Conservation (phyloP, 228 moss, liverwort and hornwort genomes). For the Sphagnum magellanicum region DNA sequence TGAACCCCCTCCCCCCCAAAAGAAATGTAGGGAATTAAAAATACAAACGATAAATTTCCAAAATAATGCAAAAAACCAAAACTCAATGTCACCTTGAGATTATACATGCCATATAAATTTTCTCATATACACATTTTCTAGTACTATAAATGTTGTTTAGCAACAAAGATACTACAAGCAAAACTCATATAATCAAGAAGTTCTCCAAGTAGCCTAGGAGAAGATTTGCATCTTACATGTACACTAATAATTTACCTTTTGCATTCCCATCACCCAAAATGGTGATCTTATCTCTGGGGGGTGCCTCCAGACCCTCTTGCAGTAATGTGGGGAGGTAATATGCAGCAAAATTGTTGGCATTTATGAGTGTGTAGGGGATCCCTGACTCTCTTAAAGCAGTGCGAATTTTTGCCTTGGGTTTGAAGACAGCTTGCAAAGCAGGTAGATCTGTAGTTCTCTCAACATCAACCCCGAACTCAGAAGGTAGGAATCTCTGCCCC, state of each 20-base stretch:
- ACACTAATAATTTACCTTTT: constrained; percentile 8
- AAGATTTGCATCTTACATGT: too few species aligned
- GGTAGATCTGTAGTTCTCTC: constrained; percentile 12
- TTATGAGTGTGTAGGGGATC: constrained; percentile 36
- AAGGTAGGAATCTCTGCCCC: constrained; percentile 39
- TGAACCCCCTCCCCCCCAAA: too few species aligned
- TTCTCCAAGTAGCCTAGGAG: too few species aligned
- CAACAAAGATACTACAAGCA: neutral
- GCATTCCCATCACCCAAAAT: constrained; percentile 28
- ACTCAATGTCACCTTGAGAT: neutral
- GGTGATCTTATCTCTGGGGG: constrained; percentile 24
- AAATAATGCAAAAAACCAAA: neutral
- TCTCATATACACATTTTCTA: neutral
- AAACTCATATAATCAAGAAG: constrained; percentile 1
- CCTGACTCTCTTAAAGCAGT: constrained; percentile 19
- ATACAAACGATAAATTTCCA: too few species aligned
- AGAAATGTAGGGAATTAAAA: too few species aligned
- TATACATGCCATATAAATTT: neutral
- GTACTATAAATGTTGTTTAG: neutral
- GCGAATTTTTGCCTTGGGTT: constrained; percentile 11
- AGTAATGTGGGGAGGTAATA: neutral
- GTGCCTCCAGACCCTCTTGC: constrained; percentile 7
- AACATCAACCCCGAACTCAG: constrained; percentile 26
- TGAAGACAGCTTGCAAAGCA: neutral
- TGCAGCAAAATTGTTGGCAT: constrained; percentile 13